A percentile compares a stretch with the other conserved stretches of the same genome.
These are phyloP conservation scores for Coelastrella sp. DNA, from an alignment of 139 green algal genomes.

Conservation along the genomic window DNA sequence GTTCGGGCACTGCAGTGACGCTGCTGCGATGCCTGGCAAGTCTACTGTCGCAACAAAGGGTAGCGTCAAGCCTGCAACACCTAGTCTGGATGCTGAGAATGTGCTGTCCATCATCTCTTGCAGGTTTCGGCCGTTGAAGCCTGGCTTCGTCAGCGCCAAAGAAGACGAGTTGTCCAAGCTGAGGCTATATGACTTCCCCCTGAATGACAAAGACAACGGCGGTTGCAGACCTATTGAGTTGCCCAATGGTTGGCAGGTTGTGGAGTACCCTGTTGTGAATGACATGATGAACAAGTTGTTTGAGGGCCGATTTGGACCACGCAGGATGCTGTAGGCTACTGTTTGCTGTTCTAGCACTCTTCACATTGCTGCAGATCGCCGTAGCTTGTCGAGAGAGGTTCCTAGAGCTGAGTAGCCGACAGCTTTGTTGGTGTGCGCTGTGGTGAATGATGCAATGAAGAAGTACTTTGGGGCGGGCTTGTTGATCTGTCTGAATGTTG, in stretches of 20 bases:
- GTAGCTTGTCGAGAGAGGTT: too few species aligned
- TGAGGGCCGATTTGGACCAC: conserved; percentile 1
- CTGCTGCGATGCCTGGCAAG: background rate
- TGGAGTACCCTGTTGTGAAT: conserved; percentile 4
- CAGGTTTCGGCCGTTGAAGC: conserved; percentile 31
- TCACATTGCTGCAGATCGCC: too few species aligned
- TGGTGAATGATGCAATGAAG: too few species aligned
- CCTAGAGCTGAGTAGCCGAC: too few species aligned
- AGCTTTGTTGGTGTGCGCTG: too few species aligned
- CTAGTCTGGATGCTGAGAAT: background rate
- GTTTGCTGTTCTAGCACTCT: too few species aligned
- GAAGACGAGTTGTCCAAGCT: conserved; percentile 16
- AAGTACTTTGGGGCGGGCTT: too few species aligned
- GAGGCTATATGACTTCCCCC: conserved; percentile 11
- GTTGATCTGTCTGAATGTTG: too few species aligned
- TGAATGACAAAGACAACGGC: conserved; percentile 25
- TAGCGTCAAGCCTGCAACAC: background rate
- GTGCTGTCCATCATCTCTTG: background rate
- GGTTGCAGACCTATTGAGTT: conserved; percentile 42
- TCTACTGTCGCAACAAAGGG: background rate
- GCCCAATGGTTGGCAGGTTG: conserved; percentile 13
- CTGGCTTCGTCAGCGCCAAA: background rate
- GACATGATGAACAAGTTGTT: background rate
- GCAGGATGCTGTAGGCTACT: background rate
- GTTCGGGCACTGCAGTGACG: too few species aligned